Percentiles rank a stretch among this genome's conserved stretches.
Evolutionary conservation across 1,284 basidiomycete genomes (phyloP).

Genomic region (Singerocomus inundabilis): DNA sequence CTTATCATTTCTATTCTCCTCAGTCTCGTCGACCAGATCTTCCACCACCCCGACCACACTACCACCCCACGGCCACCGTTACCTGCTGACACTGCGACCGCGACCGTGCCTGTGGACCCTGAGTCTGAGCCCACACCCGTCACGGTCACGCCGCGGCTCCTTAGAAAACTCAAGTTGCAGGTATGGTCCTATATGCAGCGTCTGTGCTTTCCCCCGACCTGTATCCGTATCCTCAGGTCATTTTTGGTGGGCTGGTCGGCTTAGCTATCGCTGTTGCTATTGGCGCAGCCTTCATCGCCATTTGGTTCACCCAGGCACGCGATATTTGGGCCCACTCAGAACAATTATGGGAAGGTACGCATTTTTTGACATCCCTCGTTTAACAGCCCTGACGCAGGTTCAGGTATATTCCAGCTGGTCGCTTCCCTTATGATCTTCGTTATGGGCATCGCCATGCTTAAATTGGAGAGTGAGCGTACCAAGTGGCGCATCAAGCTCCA

Average conservation of each 20-base stretch:
- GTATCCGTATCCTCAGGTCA: constrained; percentile 52
- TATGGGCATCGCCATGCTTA: constrained; percentile 78
- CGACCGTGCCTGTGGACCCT: background rate
- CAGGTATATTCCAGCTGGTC: constrained; percentile 78
- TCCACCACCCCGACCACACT: constrained; percentile 29
- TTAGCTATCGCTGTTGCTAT: constrained; percentile 75
- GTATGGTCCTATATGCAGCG: constrained; percentile 28
- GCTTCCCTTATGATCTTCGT: constrained; percentile 81
- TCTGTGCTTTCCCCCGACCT: background rate
- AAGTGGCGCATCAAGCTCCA: constrained; percentile 91
- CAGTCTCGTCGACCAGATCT: constrained; percentile 80
- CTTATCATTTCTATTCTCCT: constrained; percentile 89
- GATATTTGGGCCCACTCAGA: constrained; percentile 75
- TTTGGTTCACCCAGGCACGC: constrained; percentile 78
- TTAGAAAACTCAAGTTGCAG: constrained; percentile 65
- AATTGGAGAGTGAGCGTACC: constrained; percentile 73
- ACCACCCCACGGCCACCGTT: background rate
- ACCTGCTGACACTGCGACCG: background rate
- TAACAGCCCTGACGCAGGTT: background rate
- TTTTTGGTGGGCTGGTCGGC: constrained; percentile 75
- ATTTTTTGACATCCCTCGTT: background rate
- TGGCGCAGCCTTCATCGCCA: constrained; percentile 73
- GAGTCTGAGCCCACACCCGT: background rate
- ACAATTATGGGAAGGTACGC: constrained; percentile 63
- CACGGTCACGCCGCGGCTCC: constrained; percentile 36